Evolutionary conservation across 2,329 filamentous ascomycete genomes (phyloP).

Genomic region (Arthrinium phaeospermum): DNA sequence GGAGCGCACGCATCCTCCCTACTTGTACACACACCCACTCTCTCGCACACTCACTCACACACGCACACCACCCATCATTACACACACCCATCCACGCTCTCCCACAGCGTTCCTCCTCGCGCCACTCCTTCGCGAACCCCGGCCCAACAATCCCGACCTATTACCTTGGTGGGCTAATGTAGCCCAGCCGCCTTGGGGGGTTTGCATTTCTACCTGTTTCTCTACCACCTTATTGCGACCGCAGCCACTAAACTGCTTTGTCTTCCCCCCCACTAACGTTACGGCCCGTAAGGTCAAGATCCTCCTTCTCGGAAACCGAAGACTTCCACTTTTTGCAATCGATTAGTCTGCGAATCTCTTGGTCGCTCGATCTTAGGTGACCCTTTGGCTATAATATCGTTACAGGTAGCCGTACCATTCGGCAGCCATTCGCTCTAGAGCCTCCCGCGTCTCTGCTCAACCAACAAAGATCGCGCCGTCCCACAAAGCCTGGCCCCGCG

Average conservation of each 20-base stretch:
- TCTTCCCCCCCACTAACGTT: conserved; percentile 14
- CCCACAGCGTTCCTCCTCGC: not conserved
- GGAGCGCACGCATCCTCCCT: conserved; percentile 5
- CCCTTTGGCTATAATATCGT: conserved; percentile 3
- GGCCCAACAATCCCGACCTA: conserved; percentile 12
- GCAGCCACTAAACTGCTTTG: conserved; percentile 18
- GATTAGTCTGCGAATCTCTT: conserved; percentile 7
- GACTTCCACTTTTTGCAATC: conserved; percentile 15
- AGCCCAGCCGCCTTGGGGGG: conserved; percentile 13
- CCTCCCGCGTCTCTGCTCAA: conserved; percentile 9
- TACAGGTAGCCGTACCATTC: not conserved
- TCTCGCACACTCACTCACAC: not conserved
- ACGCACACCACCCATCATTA: conserved; percentile 1
- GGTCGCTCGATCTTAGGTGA: conserved; percentile 13
- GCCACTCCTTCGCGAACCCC: conserved; percentile 9
- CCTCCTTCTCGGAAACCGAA: conserved; percentile 15
- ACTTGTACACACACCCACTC: conserved; percentile 4
- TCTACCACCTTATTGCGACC: conserved; percentile 16
- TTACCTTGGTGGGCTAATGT: conserved; percentile 15
- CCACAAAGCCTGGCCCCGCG: conserved; percentile 35
- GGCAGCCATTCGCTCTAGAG: conserved; percentile 2
- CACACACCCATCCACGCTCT: conserved; percentile 14
- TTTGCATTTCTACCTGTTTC: conserved; percentile 15
- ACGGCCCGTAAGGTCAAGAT: conserved; percentile 17
- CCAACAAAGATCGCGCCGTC: conserved; percentile 13